A percentile compares a stretch with the other conserved stretches of the same genome.
Conservation (phyloP, 805 yeast species). For the Teunomyces panamensis region DNA sequence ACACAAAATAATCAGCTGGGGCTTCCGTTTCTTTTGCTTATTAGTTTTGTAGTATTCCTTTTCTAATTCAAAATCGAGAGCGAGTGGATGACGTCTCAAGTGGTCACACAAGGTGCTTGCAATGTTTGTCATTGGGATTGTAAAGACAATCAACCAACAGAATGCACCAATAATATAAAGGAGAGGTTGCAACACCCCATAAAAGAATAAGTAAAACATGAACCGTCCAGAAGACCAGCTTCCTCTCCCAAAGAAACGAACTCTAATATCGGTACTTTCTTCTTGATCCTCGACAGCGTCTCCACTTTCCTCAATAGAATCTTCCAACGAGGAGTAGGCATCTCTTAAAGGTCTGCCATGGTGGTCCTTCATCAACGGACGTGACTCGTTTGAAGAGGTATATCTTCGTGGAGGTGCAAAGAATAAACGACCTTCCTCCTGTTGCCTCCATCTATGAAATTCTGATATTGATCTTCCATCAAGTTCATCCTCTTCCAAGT, state of each 20-base stretch:
- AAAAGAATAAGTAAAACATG: slow-evolving; percentile 68
- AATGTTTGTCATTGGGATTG: slow-evolving; percentile 92
- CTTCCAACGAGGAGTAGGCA: slow-evolving; percentile 31
- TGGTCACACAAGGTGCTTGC: slow-evolving; percentile 67
- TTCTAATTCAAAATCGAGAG: slow-evolving; percentile 69
- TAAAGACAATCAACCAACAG: slow-evolving; percentile 82
- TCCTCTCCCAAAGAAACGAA: slow-evolving; percentile 85
- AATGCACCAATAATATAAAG: slow-evolving; percentile 50
- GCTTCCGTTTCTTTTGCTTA: slow-evolving; percentile 28
- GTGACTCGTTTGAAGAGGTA: slow-evolving; percentile 29
- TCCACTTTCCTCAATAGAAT: slow-evolving; percentile 5
- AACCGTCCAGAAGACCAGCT: slow-evolving; percentile 85
- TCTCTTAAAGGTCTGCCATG: slow-evolving; percentile 40
- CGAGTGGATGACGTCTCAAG: slow-evolving; percentile 85
- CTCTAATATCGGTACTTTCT: slow-evolving; percentile 33
- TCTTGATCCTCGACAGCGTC: slow-evolving; percentile 12
- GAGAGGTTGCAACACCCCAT: slow-evolving; percentile 67
- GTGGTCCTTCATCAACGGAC: slow-evolving; percentile 42
- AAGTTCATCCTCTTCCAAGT: slow-evolving; percentile 80
- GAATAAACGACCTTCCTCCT: slow-evolving; percentile 73
- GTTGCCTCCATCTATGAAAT: slow-evolving; percentile 83
- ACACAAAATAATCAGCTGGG: slow-evolving; percentile 69
- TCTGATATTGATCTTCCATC: slow-evolving; percentile 85
- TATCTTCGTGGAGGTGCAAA: slow-evolving; percentile 64
- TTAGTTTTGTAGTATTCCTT: slow-evolving; percentile 41